Evolutionary conservation across 331 rosid species (phyloP).

Genomic region (Pyracantha coccinea): DNA sequence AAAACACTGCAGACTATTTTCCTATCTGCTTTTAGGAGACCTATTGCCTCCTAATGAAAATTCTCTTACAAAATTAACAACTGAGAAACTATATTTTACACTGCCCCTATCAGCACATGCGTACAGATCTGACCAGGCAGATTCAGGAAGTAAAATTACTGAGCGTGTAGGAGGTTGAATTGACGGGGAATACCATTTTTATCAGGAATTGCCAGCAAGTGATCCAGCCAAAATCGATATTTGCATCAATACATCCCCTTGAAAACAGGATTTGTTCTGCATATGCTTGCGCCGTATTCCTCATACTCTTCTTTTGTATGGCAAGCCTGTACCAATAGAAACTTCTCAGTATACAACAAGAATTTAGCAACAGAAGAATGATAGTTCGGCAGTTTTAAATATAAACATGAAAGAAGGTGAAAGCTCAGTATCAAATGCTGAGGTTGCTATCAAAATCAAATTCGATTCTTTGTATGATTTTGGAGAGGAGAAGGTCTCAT

Average conservation of each 20-base stretch:
- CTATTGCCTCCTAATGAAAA: constrained; percentile 36
- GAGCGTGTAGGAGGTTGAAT: constrained; percentile 12
- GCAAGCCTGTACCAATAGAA: constrained; percentile 61
- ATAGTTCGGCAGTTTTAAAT: background rate
- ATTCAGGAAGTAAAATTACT: constrained; percentile 14
- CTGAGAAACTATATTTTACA: constrained; percentile 44
- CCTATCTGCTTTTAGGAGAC: constrained; percentile 28
- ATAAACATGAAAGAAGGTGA: background rate
- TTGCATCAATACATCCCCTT: constrained; percentile 89
- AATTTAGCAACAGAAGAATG: background rate
- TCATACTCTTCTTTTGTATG: constrained; percentile 98
- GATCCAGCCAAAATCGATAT: constrained; percentile 14
- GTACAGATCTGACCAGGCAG: constrained; percentile 10
- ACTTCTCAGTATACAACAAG: background rate
- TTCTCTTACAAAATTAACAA: constrained; percentile 29
- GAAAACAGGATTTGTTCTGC: constrained; percentile 97
- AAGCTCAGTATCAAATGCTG: background rate
- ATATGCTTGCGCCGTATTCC: constrained; percentile 94
- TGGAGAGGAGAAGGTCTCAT: background rate
- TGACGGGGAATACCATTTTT: background rate
- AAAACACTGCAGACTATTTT: constrained; percentile 22
- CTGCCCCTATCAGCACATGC: constrained; percentile 21
- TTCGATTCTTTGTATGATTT: background rate
- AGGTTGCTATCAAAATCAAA: background rate
- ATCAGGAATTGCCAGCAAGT: constrained; percentile 11